Percentiles rank a stretch among this genome's conserved stretches.
phyloP scores from a whole-genome alignment of 768 basidiomycete species.

The Pisolithus marmoratus region DNA sequence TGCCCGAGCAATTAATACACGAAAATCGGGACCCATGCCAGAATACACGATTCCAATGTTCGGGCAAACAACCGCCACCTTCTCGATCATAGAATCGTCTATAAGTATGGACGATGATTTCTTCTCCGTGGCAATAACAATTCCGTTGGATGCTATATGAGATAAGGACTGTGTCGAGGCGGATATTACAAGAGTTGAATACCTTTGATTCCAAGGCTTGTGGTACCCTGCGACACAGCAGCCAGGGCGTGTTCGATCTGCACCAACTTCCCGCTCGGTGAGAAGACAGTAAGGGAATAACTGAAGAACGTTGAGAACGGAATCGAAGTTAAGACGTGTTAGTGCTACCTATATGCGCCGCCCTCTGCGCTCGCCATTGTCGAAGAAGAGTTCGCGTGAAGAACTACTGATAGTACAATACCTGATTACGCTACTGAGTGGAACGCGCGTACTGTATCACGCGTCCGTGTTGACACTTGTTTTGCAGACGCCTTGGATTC shows the following conservation, averaged over 20 bases:
- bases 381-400: conserved; percentile 10
- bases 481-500: conserved; percentile 7
- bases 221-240: conserved; percentile 91
- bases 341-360: conserved; percentile 65
- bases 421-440: conserved; percentile 8
- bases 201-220: conserved; percentile 99
- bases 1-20: conserved; percentile 88
- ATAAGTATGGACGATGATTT: conserved; percentile 97
- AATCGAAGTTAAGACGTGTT: conserved; percentile 13
- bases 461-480: conserved; percentile 24
- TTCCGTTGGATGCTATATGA: conserved; percentile 87
- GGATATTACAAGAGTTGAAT: conserved; percentile 25
- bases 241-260: conserved; percentile 99
- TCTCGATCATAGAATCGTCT: conserved; percentile 97
- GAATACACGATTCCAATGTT: conserved; percentile 99
- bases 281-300: conserved; percentile 99
- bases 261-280: conserved; percentile 96
- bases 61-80: conserved; percentile 94
- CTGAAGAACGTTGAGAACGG: conserved; percentile 37
- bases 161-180: conserved; percentile 10
- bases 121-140: conserved; percentile 99
- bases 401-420: conserved; percentile 16
- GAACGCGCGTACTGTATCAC: conserved; percentile 26
- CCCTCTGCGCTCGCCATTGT: conserved; percentile 78
- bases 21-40: conserved; percentile 99